Evolutionary conservation across 2,329 filamentous ascomycete species (phyloP).

Genomic region (Immersiporthe knoxdaviesiana): DNA sequence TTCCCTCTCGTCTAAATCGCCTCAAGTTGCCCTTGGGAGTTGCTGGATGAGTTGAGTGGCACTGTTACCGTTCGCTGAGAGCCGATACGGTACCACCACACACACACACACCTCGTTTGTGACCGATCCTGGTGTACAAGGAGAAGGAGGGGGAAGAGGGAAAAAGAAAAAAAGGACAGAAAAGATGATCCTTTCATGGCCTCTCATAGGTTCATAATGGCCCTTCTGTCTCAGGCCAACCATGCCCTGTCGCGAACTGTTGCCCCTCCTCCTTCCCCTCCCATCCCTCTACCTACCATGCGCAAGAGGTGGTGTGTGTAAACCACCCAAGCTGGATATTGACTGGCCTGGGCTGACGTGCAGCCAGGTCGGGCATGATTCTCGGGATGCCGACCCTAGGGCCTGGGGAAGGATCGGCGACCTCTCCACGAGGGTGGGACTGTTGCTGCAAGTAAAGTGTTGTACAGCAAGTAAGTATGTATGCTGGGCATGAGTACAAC

Average conservation of each 20-base stretch:
- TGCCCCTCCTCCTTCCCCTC: too few relatives aligned
- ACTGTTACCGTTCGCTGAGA: slow-evolving; percentile 10
- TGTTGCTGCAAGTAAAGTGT: not conserved
- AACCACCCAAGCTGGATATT: not conserved
- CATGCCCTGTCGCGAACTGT: slow-evolving; percentile 2
- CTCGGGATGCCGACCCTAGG: slow-evolving; percentile 6
- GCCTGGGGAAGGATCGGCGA: not conserved
- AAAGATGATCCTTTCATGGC: not conserved
- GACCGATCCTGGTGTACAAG: slow-evolving; percentile 19
- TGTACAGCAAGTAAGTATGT: not conserved
- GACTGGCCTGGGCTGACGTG: not conserved
- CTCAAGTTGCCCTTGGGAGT: slow-evolving; percentile 16
- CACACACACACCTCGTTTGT: slow-evolving; percentile 17
- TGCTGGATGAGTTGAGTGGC: slow-evolving; percentile 16
- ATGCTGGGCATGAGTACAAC: not conserved
- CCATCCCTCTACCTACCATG: not conserved
- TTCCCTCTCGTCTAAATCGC: slow-evolving; percentile 18
- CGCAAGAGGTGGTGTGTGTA: not conserved
- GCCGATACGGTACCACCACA: not conserved
- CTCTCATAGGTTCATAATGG: slow-evolving; percentile 17
- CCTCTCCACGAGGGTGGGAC: not conserved
- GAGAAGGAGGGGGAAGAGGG: too few relatives aligned
- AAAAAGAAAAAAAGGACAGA: not conserved
- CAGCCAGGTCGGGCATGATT: slow-evolving; percentile 6
- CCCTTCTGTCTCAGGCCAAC: slow-evolving; percentile 21